Conservation (phyloP, 495 filamentous ascomycete genomes). For the Podospora pseudoanserina region DNA sequence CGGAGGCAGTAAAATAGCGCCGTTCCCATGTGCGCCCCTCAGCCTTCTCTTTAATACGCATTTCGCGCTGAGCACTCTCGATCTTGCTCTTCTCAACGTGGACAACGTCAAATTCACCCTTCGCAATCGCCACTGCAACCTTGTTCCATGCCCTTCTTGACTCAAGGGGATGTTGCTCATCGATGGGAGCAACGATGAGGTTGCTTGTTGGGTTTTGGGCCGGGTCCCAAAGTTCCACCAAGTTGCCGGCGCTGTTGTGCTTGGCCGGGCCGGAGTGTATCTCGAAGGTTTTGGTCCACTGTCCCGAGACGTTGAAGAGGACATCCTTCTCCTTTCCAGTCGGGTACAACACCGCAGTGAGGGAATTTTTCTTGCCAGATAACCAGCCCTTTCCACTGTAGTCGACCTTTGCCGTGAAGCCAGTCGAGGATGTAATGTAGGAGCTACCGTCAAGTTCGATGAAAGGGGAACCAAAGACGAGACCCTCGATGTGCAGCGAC, state of each 20-base stretch:
- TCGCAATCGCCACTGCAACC: conserved; percentile 73
- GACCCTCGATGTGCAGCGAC: conserved; percentile 85
- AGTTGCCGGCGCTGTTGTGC: conserved; percentile 45
- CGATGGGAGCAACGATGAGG: conserved; percentile 67
- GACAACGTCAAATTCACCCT: conserved; percentile 79
- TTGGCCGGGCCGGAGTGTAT: conserved; percentile 72
- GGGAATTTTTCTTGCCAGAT: conserved; percentile 90
- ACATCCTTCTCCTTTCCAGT: conserved; percentile 73
- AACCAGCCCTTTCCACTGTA: conserved; percentile 93
- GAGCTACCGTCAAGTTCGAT: conserved; percentile 81
- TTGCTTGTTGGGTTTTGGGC: conserved; percentile 58
- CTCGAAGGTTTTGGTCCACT: conserved; percentile 83
- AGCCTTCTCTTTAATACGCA: conserved; percentile 74
- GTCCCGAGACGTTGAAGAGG: conserved; percentile 80
- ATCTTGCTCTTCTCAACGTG: conserved; percentile 79
- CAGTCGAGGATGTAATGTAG: conserved; percentile 79
- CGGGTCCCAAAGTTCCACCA: conserved; percentile 67
- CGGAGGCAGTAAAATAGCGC: conserved; percentile 67
- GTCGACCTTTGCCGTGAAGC: conserved; percentile 88
- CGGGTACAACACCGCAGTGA: conserved; percentile 74
- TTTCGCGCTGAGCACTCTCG: conserved; percentile 82
- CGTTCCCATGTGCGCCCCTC: conserved; percentile 79
- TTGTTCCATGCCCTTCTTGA: conserved; percentile 83
- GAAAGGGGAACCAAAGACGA: conserved; percentile 87
- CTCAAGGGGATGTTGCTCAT: conserved; percentile 83